Base-by-base conservation (phyloP, 352 stramenopile species). In the Phytophthora lateralis region DNA sequence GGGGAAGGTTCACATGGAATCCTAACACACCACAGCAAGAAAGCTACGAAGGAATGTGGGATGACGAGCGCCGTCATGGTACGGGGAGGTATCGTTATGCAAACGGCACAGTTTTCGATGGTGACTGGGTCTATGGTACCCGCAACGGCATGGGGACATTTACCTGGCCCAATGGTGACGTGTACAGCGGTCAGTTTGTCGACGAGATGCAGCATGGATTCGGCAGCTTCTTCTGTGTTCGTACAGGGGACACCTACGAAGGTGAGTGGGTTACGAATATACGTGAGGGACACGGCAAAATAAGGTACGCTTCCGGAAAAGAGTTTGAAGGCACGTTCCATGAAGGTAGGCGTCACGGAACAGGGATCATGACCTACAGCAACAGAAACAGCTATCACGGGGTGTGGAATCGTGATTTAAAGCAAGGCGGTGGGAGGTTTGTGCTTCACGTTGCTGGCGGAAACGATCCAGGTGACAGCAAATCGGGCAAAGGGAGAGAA, bases 321-420 rank as follows among this genome's bases (percentile, higher is more conserved):
- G 57, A 80, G 1, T 97, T 97, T 69, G 74, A 90, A 51, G 91
- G 91, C 10, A 87, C 84, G 12, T 97, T 97, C 60, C 73, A 85
- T 37, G 63, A 89, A 32, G 92, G 91, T 4, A 69, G 76, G 8
- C 76, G 85, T 5, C 82, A 96, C 32, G 93, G 92, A 17, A 27
- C 73, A 1, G 91, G 90, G 0, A 63, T 91, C 27, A 89, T 97
- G 75, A 89, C 66, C 8, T 97, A 95, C 42, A 53, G 62, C 0
- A 88, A 94, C 47, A 89, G 90, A 18, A 95, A 95, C 52, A 69
- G 71, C 7, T 97, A 89, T 61, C 77, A 89, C 26, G 94, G 94
- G 6, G 71, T 88, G 18, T 98, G 92, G 92, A 80, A 85, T 51
- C 74, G 86, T 21, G 91, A 97, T 60, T 82, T 95, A 51, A 89